Evolutionary conservation across 192 early-diverging fungal species (phyloP), one percentile per base, ranked within the genome.

Genomic region (Backusella psychrophila): DNA sequence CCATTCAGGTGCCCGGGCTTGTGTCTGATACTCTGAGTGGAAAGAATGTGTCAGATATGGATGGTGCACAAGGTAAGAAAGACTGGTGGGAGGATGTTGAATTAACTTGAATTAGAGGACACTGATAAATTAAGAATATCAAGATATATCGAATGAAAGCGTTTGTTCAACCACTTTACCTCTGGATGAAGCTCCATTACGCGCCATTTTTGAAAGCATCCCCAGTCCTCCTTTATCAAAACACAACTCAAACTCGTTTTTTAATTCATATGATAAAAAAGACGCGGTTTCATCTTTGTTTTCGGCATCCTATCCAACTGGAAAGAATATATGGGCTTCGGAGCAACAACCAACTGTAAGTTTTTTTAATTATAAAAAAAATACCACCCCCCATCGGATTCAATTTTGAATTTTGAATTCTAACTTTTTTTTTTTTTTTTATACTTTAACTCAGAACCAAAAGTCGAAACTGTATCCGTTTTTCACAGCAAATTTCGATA

Each of bases 251-350:
- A 63, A 11, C 21, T 63, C 56, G 2, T 12, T 63, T 14, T 69
- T 69, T 38, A 35, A 69, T 39, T 36, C 35, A 12, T 38, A 41
- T 1, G 68, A 69, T 38, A 63, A 63, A 63, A 63, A 63, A 63
- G 68, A 38, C n/a, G 38, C n/a, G 1, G 17, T 38, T 21, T 69
- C 68, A 12, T 69, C 68, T 36, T 41, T 69, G 21, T 38, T 69
- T 21, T 69, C 68, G 12, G 17, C 68, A 11, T 38, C 68, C 1
- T 38, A 69, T 12, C 35, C 68, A 4, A 69, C 68, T 4, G 68
- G 68, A 14, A 69, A 69, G 36, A 69, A 69, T 14, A 69, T 69
- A 69, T 69, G 68, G 68, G 68, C 68, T n/a, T 69, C 68, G 12
- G 56, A 63, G 21, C 56, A 63, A 29, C 56, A 23, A 1, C 4